Evolutionary conservation across 2,329 filamentous ascomycete genomes (phyloP), one percentile per base, ranked within the genome.

Genomic region (Aspergillus eucalypticola): DNA sequence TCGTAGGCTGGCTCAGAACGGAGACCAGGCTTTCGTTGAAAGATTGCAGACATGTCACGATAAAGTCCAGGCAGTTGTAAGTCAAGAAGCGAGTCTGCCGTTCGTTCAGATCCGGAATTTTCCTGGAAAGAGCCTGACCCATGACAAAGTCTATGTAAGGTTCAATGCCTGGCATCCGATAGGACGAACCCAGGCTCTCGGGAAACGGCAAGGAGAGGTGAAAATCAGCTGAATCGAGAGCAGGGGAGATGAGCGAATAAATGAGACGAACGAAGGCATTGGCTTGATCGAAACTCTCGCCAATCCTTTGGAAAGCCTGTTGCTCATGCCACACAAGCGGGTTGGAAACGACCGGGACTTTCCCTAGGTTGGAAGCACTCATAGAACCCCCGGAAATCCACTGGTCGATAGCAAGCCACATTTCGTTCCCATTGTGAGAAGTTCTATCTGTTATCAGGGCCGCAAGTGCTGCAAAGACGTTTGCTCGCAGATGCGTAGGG

Each of bases 1-100:
- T 82, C 61, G 85, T 89, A 2, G 91, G 90, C 70, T 90, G 86
- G 73, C 92, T 96, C 41, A 90, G 90, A 68, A 97, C 86, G 29
- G 94, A 83, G 42, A 98, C 90, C 10, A 98, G 84, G 68, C 97
- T 89, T 73, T 99, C 95, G 74, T 99, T 98, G 80, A 99, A 99
- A 0, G 88, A 93, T 8, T 84, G 83, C 21, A 99, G 79, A 70
- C 92, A 95, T 2, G 87, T 86, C 19, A 88, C 80, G 49, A 93
- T 89, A 72, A 99, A 96, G 39, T 92, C 87, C 23, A 99, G 82
- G 73, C 93, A 96, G 61, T 87, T 89, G 66, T 90, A 88, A 52
- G 90, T 88, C 56, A 98, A 79, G 8, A 94, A 82, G 48, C 89
- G 86, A 25, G 87, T 84, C 72, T 96, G 91, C 42, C 86, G 79